These are phyloP conservation scores for Solioccasus polychromus DNA, from an alignment of 768 basidiomycete species.

Conservation along the genomic window DNA sequence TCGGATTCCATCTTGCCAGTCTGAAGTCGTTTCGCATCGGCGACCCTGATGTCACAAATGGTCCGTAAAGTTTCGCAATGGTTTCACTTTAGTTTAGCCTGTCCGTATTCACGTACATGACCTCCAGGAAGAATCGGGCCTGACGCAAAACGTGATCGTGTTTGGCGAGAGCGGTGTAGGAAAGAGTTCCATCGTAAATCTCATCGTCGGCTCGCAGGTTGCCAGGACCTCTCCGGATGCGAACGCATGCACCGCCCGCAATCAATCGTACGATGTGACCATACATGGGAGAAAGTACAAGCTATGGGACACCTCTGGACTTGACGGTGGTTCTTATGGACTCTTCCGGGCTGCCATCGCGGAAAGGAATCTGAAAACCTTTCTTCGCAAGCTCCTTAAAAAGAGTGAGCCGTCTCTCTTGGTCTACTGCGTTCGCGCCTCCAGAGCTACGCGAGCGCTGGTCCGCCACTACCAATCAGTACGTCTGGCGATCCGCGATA, in stretches of 20 bases:
- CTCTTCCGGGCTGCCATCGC: conserved; percentile 19
- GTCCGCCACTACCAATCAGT: conserved; percentile 39
- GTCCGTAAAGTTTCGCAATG: conserved; percentile 10
- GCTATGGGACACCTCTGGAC: conserved; percentile 35
- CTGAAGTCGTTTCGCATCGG: not conserved
- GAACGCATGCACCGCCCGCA: conserved; percentile 35
- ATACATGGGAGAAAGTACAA: conserved; percentile 20
- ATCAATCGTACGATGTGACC: conserved; percentile 21
- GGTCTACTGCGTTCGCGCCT: conserved; percentile 39
- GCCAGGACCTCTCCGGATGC: conserved; percentile 34
- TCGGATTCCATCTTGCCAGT: not conserved
- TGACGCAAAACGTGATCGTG: conserved; percentile 35
- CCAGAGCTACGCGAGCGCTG: conserved; percentile 37
- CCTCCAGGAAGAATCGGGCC: conserved; percentile 1
- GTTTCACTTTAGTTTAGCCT: not conserved
- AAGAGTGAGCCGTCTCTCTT: conserved; percentile 37
- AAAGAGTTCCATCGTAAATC: conserved; percentile 45
- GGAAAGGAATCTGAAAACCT: conserved; percentile 27
- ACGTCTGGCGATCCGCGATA: conserved; percentile 27
- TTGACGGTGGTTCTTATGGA: conserved; percentile 32
- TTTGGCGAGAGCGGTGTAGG: conserved; percentile 44
- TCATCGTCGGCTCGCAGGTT: conserved; percentile 28
- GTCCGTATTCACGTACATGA: conserved; percentile 2
- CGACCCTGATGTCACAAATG: not conserved
- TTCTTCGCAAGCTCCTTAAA: conserved; percentile 34